Percentiles rank a stretch among this genome's conserved stretches.
These are phyloP conservation scores for Phialocephala subalpina DNA, from an alignment of 2,329 filamentous ascomycete genomes.

Conservation along the genomic window DNA sequence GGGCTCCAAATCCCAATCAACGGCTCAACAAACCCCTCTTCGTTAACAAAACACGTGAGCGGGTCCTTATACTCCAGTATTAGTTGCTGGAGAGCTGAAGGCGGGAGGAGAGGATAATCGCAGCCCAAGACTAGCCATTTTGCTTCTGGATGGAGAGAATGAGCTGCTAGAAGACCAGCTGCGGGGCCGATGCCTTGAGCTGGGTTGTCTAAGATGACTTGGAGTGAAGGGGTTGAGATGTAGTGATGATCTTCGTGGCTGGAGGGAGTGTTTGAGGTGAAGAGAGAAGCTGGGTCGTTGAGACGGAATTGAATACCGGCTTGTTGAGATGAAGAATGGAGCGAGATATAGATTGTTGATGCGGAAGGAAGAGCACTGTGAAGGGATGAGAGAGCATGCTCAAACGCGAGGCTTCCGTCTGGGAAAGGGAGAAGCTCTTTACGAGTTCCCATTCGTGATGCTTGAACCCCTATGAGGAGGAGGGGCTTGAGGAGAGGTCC, in stretches of 20 bases:
- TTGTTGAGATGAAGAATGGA: conserved; percentile 15
- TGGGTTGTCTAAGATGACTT: conserved; percentile 21
- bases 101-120: conserved; percentile 45
- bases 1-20: conserved; percentile 48
- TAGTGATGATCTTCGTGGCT: conserved; percentile 19
- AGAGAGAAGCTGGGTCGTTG: not conserved
- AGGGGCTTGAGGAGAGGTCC: conserved; percentile 29
- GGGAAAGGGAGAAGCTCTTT: conserved; percentile 45
- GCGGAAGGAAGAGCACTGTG: conserved; percentile 36
- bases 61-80: conserved; percentile 35
- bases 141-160: conserved; percentile 36
- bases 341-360: conserved; percentile 40
- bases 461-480: conserved; percentile 45
- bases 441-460: conserved; percentile 43
- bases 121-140: conserved; percentile 46
- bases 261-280: not conserved
- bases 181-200: conserved; percentile 35
- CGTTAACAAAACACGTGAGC: conserved; percentile 47
- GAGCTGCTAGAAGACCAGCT: conserved; percentile 44
- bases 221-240: conserved; percentile 4
- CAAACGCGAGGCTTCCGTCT: conserved; percentile 41
- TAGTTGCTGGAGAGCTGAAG: conserved; percentile 41
- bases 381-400: conserved; percentile 39
- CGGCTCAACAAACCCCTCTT: conserved; percentile 44
- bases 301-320: conserved; percentile 10